phyloP scores from a whole-genome alignment of 1,284 basidiomycete species.

The Boletus mariae region DNA sequence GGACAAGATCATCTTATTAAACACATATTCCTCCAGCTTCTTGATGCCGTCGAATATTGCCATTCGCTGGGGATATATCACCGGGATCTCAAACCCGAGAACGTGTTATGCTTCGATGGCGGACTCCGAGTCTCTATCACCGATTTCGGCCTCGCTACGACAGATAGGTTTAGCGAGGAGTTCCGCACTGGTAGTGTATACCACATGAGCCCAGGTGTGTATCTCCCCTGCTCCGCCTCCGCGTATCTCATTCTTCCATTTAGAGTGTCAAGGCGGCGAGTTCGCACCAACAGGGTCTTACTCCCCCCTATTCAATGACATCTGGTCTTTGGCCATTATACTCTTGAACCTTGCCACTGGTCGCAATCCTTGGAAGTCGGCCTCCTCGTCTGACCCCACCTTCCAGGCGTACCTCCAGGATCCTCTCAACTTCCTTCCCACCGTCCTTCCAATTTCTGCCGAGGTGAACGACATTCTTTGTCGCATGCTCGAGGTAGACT shows the following conservation, averaged over 20 bases:
- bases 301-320: constrained; percentile 87
- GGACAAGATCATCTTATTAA: constrained; percentile 83
- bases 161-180: constrained; percentile 82
- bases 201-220: constrained; percentile 91
- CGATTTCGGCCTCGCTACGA: constrained; percentile 96
- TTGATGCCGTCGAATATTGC: constrained; percentile 90
- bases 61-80: constrained; percentile 91
- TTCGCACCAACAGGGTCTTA: constrained; percentile 71
- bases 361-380: constrained; percentile 97
- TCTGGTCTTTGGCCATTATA: constrained; percentile 97
- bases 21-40: constrained; percentile 85
- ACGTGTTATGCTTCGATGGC: constrained; percentile 84
- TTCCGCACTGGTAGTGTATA: constrained; percentile 96
- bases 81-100: constrained; percentile 97
- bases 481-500: constrained; percentile 71
- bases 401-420: constrained; percentile 73
- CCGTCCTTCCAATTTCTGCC: constrained; percentile 69
- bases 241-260: constrained; percentile 10
- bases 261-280: constrained; percentile 89
- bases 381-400: constrained; percentile 73
- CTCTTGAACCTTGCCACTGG: constrained; percentile 95
- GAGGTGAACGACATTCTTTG: constrained; percentile 67
- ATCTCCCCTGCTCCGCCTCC: constrained; percentile 1
- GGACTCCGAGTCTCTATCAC: constrained; percentile 86
- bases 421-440: constrained; percentile 62